Conservation (phyloP, 441 rosid species). For the Euphorbia neoarborescens region DNA sequence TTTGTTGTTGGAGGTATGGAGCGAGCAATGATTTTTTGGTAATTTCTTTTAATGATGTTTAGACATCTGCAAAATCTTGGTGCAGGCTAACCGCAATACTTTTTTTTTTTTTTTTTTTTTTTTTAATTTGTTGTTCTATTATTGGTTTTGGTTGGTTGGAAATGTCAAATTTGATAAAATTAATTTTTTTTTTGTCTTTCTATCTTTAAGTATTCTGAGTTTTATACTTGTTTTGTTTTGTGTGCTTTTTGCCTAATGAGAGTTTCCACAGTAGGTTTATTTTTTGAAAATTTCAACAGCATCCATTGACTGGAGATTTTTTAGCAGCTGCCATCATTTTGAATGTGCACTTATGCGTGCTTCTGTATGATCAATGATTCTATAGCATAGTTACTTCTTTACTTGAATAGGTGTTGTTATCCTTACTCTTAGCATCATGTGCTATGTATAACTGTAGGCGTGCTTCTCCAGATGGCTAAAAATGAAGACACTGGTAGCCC, state of each 20-base stretch:
- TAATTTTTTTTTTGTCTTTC: neutral
- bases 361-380: neutral
- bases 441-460: constrained; percentile 28
- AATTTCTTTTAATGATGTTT: neutral
- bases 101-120: no score
- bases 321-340: neutral
- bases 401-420: neutral
- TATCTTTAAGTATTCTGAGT: neutral
- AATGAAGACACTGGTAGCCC: constrained; percentile 69
- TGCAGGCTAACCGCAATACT: no score
- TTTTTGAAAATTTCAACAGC: neutral
- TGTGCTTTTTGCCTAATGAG: neutral
- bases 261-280: no score
- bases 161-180: neutral
- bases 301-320: neutral
- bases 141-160: neutral
- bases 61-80: neutral
- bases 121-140: neutral
- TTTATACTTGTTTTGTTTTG: neutral
- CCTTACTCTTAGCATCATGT: constrained; percentile 11
- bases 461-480: constrained; percentile 41
- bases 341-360: neutral
- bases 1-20: constrained; percentile 3
- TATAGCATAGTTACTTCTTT: neutral
- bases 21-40: neutral